Base-by-base conservation (phyloP, 768 basidiomycete genomes). In the Mycena alexandri region DNA sequence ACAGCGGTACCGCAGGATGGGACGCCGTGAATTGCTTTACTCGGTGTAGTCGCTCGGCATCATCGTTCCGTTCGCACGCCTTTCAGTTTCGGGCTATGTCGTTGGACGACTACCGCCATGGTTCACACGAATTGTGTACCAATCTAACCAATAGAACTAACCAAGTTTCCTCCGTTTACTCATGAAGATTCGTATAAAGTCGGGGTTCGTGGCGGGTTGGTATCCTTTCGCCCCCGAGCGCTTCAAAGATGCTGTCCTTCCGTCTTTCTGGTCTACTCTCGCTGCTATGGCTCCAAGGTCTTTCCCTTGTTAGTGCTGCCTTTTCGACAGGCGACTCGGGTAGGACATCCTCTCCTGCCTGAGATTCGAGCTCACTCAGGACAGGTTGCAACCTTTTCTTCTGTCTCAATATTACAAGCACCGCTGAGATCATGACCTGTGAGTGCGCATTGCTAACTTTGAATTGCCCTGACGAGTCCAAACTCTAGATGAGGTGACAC, bases 381-480 rank as follows among this genome's bases (percentile, higher is more conserved):
- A 21, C n/a, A 68, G 67, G 67, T 4, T 71, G 70, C 56, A 68
- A 68, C 50, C 29, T 71, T 6, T 68, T 71, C 44, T 68, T 71
- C 51, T 71, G 70, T 38, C 11, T 68, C 43, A 68, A 71, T 46
- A 53, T 71, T 34, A 68, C 63, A 19, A 51, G 21, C 63, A 10
- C n/a, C 46, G 38, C 67, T 11, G 63, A 64, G 34, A 59, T 57
- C 4, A 61, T 68, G 61, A 71, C 66, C 29, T 71, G 70, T 71
- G 47, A 17, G 67, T 19, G 29, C 21, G 8, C 29, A 17, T 19
- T 21, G 29, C 46, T 8, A 21, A 5, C 10, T 43, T 44, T 42
- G 10, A 7, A 41, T 13, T 9, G 52, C 22, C n/a, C 54, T 59
- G 16, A 61, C 55, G 36, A 10, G 38, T 14, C 38, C 25, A 19